Evolutionary conservation across 805 yeast genomes (phyloP).

Genomic region (Cyberlindnera americana): DNA sequence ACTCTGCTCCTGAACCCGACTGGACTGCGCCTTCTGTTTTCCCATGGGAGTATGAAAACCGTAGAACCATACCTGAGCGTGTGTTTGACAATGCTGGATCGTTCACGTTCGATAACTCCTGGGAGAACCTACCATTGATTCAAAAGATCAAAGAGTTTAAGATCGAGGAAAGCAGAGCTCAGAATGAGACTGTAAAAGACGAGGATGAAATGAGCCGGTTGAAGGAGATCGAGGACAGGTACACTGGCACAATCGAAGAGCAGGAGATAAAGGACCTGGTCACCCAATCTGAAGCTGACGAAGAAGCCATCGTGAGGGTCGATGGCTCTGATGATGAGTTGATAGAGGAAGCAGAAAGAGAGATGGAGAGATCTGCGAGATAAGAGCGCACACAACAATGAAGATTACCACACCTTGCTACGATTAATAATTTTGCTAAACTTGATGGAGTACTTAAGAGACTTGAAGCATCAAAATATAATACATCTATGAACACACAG

Average conservation of each 20-base stretch:
- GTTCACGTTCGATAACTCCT: conserved; percentile 12
- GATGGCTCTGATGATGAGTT: neutral
- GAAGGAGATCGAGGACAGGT: conserved; percentile 21
- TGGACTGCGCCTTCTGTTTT: conserved; percentile 25
- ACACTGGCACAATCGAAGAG: conserved; percentile 13
- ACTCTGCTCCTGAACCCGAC: conserved; percentile 3
- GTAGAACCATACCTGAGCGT: conserved; percentile 19
- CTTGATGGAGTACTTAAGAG: too few species aligned
- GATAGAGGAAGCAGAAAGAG: too few species aligned
- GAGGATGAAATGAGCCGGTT: conserved; percentile 19
- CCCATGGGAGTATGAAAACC: conserved; percentile 30
- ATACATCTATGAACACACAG: too few species aligned
- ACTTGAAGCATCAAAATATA: too few species aligned
- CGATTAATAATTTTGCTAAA: too few species aligned
- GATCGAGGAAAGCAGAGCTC: conserved; percentile 1
- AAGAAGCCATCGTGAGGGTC: conserved; percentile 2
- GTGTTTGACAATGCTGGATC: conserved; percentile 19
- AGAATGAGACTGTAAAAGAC: conserved; percentile 15
- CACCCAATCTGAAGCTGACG: conserved; percentile 2
- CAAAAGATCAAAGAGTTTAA: conserved; percentile 17
- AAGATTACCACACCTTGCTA: neutral
- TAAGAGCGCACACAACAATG: too few species aligned
- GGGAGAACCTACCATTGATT: conserved; percentile 24
- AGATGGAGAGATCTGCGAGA: too few species aligned
- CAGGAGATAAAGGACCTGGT: neutral